Conservation (phyloP, 345 rosid genomes). For the Erysimum cheiranthoides region DNA sequence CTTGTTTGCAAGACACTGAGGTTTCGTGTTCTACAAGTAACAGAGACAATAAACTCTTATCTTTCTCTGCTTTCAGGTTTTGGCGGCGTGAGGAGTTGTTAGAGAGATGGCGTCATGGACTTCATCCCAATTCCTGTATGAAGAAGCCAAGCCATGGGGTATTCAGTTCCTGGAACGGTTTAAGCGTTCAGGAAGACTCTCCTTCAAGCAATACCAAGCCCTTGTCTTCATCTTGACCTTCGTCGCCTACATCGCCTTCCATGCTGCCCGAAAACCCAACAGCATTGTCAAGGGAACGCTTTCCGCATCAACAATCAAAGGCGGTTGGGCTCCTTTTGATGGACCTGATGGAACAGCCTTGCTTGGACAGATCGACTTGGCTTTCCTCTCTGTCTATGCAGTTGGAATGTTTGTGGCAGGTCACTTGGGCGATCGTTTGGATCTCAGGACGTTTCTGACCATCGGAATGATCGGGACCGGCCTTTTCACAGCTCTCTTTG, state of each 20-base stretch:
- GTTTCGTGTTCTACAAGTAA: slow-evolving; percentile 19
- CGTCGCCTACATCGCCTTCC: slow-evolving; percentile 79
- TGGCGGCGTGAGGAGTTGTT: not conserved
- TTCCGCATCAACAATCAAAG: slow-evolving; percentile 62
- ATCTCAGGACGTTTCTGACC: slow-evolving; percentile 78
- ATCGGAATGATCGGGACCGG: slow-evolving; percentile 94
- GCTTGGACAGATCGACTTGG: slow-evolving; percentile 89
- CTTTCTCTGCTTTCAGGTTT: slow-evolving; percentile 35
- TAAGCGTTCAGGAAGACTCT: slow-evolving; percentile 56
- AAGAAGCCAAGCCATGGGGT: slow-evolving; percentile 67
- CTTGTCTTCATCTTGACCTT: slow-evolving; percentile 80
- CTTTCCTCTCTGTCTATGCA: slow-evolving; percentile 82
- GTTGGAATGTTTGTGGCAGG: slow-evolving; percentile 91
- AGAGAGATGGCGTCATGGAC: slow-evolving; percentile 47
- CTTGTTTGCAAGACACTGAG: not conserved
- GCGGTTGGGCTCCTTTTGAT: slow-evolving; percentile 93
- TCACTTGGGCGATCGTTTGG: slow-evolving; percentile 87
- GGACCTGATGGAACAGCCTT: slow-evolving; percentile 69
- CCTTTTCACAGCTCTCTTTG: slow-evolving; percentile 78
- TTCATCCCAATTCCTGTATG: slow-evolving; percentile 45
- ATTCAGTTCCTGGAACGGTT: slow-evolving; percentile 61
- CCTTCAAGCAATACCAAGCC: slow-evolving; percentile 75
- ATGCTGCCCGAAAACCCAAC: slow-evolving; percentile 79
- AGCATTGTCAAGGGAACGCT: slow-evolving; percentile 93
- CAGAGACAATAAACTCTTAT: not conserved